Conservation (phyloP, 192 early-diverging fungal genomes). For the Podila epicladia region DNA sequence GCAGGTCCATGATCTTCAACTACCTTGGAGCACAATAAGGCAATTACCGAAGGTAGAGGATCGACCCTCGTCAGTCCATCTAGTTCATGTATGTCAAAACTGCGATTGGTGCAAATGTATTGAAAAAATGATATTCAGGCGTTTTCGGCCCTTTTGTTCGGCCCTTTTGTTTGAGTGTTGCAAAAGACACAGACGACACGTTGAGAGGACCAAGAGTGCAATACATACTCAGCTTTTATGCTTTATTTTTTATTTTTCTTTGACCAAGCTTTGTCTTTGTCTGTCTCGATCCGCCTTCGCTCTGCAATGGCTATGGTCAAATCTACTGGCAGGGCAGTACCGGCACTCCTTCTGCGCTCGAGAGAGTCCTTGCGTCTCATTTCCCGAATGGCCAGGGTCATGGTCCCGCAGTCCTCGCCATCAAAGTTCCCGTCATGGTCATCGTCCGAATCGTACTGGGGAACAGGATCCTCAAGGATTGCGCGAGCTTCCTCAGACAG, state of each 20-base stretch:
- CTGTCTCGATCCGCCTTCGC: background rate
- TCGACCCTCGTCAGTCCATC: too few species aligned
- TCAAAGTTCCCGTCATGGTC: background rate
- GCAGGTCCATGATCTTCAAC: too few species aligned
- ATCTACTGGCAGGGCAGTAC: background rate
- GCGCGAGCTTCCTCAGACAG: background rate
- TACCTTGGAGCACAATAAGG: too few species aligned
- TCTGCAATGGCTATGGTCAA: background rate
- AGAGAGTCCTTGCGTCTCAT: background rate
- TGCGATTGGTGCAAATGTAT: too few species aligned
- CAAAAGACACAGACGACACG: too few species aligned
- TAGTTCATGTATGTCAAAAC: too few species aligned
- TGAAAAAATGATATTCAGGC: too few species aligned
- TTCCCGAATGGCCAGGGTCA: constrained; percentile 2
- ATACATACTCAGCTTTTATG: background rate
- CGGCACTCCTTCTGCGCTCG: background rate
- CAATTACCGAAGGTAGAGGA: too few species aligned
- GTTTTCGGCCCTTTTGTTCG: too few species aligned
- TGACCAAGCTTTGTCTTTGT: background rate
- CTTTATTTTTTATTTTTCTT: background rate
- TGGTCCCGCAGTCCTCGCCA: too few species aligned
- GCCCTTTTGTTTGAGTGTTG: too few species aligned
- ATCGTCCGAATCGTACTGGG: background rate
- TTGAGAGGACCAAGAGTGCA: background rate
- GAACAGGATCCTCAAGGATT: background rate